Percentiles rank a stretch among this genome's conserved stretches.
phyloP scores from a whole-genome alignment of 1,284 basidiomycete genomes.

The Blastosporella zonata region DNA sequence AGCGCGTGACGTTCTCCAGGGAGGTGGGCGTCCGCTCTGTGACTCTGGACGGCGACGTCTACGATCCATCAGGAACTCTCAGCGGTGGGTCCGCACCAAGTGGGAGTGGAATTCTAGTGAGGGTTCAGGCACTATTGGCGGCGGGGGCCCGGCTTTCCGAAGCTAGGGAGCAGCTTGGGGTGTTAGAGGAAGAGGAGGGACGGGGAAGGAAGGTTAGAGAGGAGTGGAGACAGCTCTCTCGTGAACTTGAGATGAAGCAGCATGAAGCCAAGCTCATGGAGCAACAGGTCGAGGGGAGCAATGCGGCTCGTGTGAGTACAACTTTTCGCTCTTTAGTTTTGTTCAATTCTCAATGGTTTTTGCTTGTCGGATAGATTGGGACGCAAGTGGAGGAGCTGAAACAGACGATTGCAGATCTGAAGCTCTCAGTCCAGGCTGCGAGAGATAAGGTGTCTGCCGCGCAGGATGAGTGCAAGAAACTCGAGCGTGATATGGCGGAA shows the following conservation, averaged over 20 bases:
- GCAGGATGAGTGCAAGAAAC: constrained; percentile 75
- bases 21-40: constrained; percentile 80
- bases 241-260: constrained; percentile 85
- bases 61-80: constrained; percentile 94
- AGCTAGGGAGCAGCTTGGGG: constrained; percentile 49
- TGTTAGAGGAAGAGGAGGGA: constrained; percentile 60
- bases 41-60: constrained; percentile 93
- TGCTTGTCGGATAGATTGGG: constrained; percentile 55
- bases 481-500: constrained; percentile 97
- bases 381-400: constrained; percentile 78
- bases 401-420: constrained; percentile 66
- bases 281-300: constrained; percentile 86
- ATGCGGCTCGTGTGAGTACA: constrained; percentile 74
- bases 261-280: constrained; percentile 85
- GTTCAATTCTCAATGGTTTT: neutral
- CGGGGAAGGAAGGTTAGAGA: constrained; percentile 58
- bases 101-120: constrained; percentile 74
- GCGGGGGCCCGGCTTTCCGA: constrained; percentile 53
- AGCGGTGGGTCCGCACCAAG: constrained; percentile 88
- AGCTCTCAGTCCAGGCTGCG: constrained; percentile 60
- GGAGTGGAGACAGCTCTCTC: constrained; percentile 63
- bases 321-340: neutral
- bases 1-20: constrained; percentile 80
- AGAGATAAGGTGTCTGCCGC: constrained; percentile 78
- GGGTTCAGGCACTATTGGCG: constrained; percentile 81